These are phyloP conservation scores for Mucor sp. DNA, from an alignment of 371 early-diverging fungal species.

Conservation along the genomic window DNA sequence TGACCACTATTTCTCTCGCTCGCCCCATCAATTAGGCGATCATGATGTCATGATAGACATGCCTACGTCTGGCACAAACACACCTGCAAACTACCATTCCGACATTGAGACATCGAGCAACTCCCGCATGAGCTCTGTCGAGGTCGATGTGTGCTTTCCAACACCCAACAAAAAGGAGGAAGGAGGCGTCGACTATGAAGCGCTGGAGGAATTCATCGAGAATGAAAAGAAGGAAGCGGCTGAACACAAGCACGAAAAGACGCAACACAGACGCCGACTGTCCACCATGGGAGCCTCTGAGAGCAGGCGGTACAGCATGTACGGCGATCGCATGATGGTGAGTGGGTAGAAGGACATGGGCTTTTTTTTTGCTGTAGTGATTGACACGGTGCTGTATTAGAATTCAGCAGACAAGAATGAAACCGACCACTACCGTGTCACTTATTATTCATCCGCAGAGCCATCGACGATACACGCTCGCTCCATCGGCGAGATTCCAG, in stretches of 20 bases:
- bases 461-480: slow-evolving; percentile 41
- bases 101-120: slow-evolving; percentile 30
- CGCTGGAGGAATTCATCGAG: slow-evolving; percentile 23
- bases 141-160: slow-evolving; percentile 51
- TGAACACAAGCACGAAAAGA: not conserved
- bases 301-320: slow-evolving; percentile 27
- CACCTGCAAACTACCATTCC: slow-evolving; percentile 20
- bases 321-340: slow-evolving; percentile 28
- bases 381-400: not conserved
- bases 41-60: slow-evolving; percentile 21
- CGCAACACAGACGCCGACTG: slow-evolving; percentile 13
- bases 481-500: slow-evolving; percentile 39
- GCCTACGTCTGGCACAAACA: not conserved
- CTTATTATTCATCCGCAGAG: slow-evolving; percentile 40
- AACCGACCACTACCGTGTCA: slow-evolving; percentile 35
- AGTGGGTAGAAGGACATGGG: not conserved
- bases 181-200: slow-evolving; percentile 35
- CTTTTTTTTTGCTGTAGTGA: not conserved
- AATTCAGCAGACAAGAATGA: slow-evolving; percentile 19
- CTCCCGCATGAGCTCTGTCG: slow-evolving; percentile 24
- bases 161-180: slow-evolving; percentile 33
- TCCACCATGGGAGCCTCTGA: slow-evolving; percentile 28
- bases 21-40: not conserved
- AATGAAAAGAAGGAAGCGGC: slow-evolving; percentile 12
- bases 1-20: not conserved